Conservation (phyloP, 306 rosid species). For the Glycine tomentella region DNA sequence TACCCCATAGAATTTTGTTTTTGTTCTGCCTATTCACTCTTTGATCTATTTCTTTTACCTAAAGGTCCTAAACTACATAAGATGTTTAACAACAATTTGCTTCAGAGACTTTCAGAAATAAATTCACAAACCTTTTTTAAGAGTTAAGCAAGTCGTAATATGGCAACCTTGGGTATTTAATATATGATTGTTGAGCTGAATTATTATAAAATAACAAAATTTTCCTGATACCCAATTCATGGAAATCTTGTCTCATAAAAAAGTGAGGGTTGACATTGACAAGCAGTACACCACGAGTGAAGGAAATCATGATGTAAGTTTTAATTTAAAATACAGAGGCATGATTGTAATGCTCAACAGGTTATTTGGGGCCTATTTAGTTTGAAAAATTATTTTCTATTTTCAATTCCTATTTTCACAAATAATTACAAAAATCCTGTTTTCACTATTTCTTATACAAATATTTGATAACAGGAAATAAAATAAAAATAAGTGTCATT, state of each 20-base stretch:
- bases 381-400: not conserved
- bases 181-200: not conserved
- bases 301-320: not conserved
- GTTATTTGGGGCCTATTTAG: not conserved
- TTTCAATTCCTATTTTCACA: slow-evolving; percentile 6
- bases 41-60: not conserved
- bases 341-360: slow-evolving; percentile 18
- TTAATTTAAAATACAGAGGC: not conserved
- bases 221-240: not conserved
- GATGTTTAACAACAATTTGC: not conserved
- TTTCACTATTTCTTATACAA: slow-evolving; percentile 1
- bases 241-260: not conserved
- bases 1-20: no score
- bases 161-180: not conserved
- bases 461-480: not conserved
- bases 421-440: not conserved
- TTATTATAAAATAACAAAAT: not conserved
- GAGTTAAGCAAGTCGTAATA: slow-evolving; percentile 7
- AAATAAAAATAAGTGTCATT: not conserved
- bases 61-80: slow-evolving; percentile 1
- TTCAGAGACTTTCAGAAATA: not conserved
- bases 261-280: not conserved
- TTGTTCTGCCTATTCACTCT: not conserved
- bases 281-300: not conserved
- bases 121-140: not conserved